Conservation (phyloP, 2,329 filamentous ascomycete genomes). For the Penicillium verrucosum region DNA sequence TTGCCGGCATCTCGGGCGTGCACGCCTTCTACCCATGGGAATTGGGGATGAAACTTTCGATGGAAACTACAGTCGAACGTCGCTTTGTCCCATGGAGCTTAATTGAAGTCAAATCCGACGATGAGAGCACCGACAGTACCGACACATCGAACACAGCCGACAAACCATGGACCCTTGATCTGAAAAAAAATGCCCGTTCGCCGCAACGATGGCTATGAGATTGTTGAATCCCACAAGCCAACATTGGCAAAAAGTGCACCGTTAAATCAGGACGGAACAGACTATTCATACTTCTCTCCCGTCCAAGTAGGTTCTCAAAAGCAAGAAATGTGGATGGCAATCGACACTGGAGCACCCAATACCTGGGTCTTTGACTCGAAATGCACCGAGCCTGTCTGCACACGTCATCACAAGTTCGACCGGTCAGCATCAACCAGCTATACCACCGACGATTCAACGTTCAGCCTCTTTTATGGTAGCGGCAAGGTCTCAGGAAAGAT, state of each 20-base stretch:
- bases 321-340: slow-evolving; percentile 52
- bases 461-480: slow-evolving; percentile 68
- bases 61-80: slow-evolving; percentile 17
- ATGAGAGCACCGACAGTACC: background rate
- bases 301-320: slow-evolving; percentile 50
- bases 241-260: slow-evolving; percentile 47
- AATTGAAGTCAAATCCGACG: slow-evolving; percentile 17
- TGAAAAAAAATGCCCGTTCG: slow-evolving; percentile 38
- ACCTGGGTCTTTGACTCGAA: slow-evolving; percentile 78
- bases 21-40: slow-evolving; percentile 46
- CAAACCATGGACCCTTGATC: slow-evolving; percentile 32
- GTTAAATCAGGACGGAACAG: slow-evolving; percentile 53
- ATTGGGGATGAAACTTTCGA: slow-evolving; percentile 21
- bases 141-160: background rate
- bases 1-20: slow-evolving; percentile 32
- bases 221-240: slow-evolving; percentile 41
- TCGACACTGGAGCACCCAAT: slow-evolving; percentile 59
- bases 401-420: slow-evolving; percentile 67
- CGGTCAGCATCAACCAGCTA: slow-evolving; percentile 63
- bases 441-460: slow-evolving; percentile 51
- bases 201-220: slow-evolving; percentile 50
- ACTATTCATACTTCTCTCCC: slow-evolving; percentile 54
- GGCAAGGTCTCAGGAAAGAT: slow-evolving; percentile 67
- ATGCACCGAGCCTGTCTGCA: slow-evolving; percentile 66
- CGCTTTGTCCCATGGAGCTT: slow-evolving; percentile 37